A percentile compares a stretch with the other conserved stretches of the same genome.
Evolutionary conservation across 2,329 filamentous ascomycete species (phyloP).

Genomic region (Zasmidium angulare): DNA sequence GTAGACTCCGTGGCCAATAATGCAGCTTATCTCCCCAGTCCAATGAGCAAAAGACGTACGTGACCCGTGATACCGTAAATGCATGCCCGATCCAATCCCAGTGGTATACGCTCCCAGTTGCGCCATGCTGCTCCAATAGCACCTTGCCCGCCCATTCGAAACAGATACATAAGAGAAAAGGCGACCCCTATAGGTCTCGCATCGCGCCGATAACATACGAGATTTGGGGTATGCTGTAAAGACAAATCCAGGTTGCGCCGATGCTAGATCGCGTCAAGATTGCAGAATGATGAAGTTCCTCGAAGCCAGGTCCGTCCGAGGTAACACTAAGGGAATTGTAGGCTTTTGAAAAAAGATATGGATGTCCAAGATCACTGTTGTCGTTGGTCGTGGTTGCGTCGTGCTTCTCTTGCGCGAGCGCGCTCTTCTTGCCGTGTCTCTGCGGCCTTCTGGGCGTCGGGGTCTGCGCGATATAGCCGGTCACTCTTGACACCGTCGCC

Average conservation of each 20-base stretch:
- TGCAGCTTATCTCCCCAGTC: not conserved
- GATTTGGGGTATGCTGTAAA: conserved; percentile 9
- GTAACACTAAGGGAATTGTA: conserved; percentile 10
- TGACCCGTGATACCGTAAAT: conserved; percentile 16
- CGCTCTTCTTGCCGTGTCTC: conserved; percentile 43
- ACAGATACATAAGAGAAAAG: conserved; percentile 10
- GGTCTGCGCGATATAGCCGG: conserved; percentile 36
- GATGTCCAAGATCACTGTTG: conserved; percentile 16
- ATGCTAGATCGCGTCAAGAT: conserved; percentile 28
- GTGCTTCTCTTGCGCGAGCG: conserved; percentile 19
- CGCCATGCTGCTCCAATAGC: conserved; percentile 5
- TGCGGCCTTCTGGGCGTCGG: conserved; percentile 49
- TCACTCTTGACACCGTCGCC: conserved; percentile 24
- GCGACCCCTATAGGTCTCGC: not conserved
- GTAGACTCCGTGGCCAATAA: not conserved
- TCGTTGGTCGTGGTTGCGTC: conserved; percentile 33
- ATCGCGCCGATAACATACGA: conserved; percentile 13
- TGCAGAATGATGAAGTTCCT: not conserved
- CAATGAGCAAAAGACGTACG: not conserved
- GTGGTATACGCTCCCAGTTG: conserved; percentile 8
- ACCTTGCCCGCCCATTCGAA: conserved; percentile 5
- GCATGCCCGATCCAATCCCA: conserved; percentile 12
- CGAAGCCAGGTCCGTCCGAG: not conserved
- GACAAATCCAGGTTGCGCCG: conserved; percentile 16
- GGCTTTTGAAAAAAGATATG: conserved; percentile 2